Evolutionary conservation across 108 stramenopile genomes (phyloP).

Genomic region (Parmales sp.): DNA sequence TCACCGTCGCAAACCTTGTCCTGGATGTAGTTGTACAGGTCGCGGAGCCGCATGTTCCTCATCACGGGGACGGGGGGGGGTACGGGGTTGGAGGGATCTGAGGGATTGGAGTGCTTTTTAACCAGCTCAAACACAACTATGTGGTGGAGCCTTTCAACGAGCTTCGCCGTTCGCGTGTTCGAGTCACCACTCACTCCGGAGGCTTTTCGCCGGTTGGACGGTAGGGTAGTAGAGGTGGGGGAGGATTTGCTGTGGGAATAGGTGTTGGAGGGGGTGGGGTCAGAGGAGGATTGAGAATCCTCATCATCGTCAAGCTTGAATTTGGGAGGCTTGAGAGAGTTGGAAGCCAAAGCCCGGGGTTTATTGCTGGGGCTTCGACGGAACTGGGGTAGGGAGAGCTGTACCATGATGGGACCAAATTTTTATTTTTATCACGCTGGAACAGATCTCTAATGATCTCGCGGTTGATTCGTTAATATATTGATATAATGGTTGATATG

Average conservation of each 20-base stretch:
- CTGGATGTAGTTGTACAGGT: slow-evolving; percentile 11
- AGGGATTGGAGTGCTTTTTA: neutral
- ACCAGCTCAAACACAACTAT: neutral
- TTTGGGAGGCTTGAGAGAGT: too few species aligned
- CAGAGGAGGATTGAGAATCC: too few species aligned
- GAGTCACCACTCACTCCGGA: neutral
- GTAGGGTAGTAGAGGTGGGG: neutral
- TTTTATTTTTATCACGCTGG: too few species aligned
- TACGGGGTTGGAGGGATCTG: neutral
- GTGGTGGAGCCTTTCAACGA: neutral
- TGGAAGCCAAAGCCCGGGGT: too few species aligned
- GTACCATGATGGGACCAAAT: too few species aligned
- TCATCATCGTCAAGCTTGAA: too few species aligned
- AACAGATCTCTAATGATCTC: too few species aligned
- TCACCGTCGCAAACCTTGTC: too few species aligned
- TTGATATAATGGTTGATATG: too few species aligned
- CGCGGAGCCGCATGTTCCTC: slow-evolving; percentile 5
- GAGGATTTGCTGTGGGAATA: neutral
- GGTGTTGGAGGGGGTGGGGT: neutral
- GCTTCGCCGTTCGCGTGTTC: neutral
- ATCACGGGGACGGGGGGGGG: neutral
- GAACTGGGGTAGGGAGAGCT: too few species aligned
- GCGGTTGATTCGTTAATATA: too few species aligned
- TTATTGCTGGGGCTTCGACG: too few species aligned
- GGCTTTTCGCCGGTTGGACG: neutral